These are phyloP conservation scores for Cordyceps farinosa DNA, from an alignment of 2,329 filamentous ascomycete genomes.

Conservation along the genomic window DNA sequence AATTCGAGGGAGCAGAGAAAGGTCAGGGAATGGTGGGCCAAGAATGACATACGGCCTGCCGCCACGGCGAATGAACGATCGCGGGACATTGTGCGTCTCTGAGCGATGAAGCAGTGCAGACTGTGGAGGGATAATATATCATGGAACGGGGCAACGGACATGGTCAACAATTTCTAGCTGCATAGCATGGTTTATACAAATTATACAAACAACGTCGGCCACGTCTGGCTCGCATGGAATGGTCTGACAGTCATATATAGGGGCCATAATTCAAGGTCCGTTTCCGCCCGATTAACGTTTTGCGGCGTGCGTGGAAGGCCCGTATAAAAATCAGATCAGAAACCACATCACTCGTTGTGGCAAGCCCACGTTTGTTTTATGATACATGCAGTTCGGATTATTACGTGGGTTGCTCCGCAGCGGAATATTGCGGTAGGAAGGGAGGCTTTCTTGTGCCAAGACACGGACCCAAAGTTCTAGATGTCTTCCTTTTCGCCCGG, in stretches of 20 bases:
- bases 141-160: neutral
- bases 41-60: constrained; percentile 53
- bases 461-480: neutral
- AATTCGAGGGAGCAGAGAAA: constrained; percentile 69
- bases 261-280: neutral
- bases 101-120: neutral
- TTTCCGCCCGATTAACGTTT: neutral
- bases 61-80: constrained; percentile 3
- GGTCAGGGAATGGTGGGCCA: constrained; percentile 83
- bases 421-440: neutral
- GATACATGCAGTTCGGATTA: neutral
- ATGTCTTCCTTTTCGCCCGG: neutral
- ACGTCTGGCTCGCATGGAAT: neutral
- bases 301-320: neutral
- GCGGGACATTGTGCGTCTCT: neutral
- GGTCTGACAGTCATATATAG: neutral
- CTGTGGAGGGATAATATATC: neutral
- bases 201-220: neutral
- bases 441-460: neutral
- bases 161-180: neutral
- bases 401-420: neutral
- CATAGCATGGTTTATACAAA: neutral
- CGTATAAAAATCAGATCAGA: neutral
- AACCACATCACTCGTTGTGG: no score
- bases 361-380: no score